Evolutionary conservation across 257 asterid genomes (phyloP).

Genomic region (Lithospermum erythrorhizon): DNA sequence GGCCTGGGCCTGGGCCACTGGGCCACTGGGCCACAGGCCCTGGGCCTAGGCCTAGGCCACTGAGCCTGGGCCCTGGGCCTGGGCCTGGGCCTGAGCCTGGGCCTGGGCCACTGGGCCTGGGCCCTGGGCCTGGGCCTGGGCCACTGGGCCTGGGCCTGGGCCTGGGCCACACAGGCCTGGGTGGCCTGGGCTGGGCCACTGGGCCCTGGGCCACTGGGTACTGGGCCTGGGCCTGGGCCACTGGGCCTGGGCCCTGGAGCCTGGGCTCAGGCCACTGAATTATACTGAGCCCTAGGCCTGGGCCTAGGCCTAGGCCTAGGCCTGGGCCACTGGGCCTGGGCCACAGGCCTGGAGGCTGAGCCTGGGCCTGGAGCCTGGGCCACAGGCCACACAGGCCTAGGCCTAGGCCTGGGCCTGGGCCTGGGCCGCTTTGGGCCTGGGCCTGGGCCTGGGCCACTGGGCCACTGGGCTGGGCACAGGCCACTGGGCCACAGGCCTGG

Average conservation of each 20-base stretch:
- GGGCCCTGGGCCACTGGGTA: neutral
- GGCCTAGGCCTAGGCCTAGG: slow-evolving; percentile 3
- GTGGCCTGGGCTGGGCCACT: neutral
- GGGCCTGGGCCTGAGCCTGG: too few species aligned
- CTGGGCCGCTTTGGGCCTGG: neutral
- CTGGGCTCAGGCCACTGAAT: neutral
- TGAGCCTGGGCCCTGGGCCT: too few species aligned
- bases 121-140: neutral
- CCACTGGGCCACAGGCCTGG: neutral
- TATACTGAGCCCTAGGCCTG: neutral
- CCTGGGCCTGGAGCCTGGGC: neutral
- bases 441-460: neutral
- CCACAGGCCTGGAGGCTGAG: neutral
- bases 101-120: too few species aligned
- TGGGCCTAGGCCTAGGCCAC: slow-evolving; percentile 5
- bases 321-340: too few species aligned
- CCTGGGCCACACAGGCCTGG: neutral
- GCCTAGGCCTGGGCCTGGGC: neutral
- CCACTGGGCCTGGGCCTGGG: neutral
- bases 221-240: slow-evolving; percentile 1
- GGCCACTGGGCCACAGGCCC: neutral
- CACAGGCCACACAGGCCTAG: neutral
- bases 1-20: too few species aligned
- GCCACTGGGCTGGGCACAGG: neutral
- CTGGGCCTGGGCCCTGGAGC: too few species aligned